A percentile compares a stretch with the other conserved stretches of the same genome.
These are phyloP conservation scores for Pseudogymnoascus sp. DNA, from an alignment of 2,329 filamentous ascomycete genomes.

Conservation along the genomic window DNA sequence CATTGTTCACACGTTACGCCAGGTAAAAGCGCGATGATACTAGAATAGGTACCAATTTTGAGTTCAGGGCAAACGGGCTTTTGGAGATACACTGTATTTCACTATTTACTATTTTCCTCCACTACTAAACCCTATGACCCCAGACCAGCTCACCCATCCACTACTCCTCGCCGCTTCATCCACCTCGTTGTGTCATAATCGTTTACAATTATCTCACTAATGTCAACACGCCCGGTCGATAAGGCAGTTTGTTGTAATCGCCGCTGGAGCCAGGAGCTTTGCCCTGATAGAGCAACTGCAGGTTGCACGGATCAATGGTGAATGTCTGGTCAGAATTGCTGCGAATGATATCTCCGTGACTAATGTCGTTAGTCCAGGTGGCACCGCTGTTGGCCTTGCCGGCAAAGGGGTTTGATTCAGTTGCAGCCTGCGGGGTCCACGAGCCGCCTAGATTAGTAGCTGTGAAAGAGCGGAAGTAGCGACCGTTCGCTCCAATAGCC, in stretches of 20 bases:
- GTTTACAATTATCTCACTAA: background rate
- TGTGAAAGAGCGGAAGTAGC: slow-evolving; percentile 35
- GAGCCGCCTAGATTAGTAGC: slow-evolving; percentile 25
- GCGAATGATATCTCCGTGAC: slow-evolving; percentile 29
- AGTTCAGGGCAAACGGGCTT: background rate
- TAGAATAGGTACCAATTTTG: background rate
- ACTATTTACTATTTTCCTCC: background rate
- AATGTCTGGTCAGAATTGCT: slow-evolving; percentile 31
- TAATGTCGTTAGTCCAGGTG: slow-evolving; percentile 30
- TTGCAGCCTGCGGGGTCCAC: slow-evolving; percentile 30
- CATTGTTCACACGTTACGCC: background rate
- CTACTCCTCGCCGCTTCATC: background rate
- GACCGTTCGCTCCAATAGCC: slow-evolving; percentile 27
- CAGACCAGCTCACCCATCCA: background rate
- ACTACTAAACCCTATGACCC: background rate
- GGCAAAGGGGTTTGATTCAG: slow-evolving; percentile 31
- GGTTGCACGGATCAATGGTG: slow-evolving; percentile 27
- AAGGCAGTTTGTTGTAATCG: slow-evolving; percentile 31
- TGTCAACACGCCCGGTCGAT: slow-evolving; percentile 27
- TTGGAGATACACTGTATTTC: background rate
- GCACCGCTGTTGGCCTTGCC: slow-evolving; percentile 27
- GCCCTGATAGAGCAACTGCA: slow-evolving; percentile 33
- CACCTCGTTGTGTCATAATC: background rate
- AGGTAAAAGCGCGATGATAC: background rate
- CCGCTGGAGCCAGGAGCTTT: slow-evolving; percentile 25